Evolutionary conservation across 2,329 filamentous ascomycete species (phyloP).

Genomic region (Scedosporium minutisporum): DNA sequence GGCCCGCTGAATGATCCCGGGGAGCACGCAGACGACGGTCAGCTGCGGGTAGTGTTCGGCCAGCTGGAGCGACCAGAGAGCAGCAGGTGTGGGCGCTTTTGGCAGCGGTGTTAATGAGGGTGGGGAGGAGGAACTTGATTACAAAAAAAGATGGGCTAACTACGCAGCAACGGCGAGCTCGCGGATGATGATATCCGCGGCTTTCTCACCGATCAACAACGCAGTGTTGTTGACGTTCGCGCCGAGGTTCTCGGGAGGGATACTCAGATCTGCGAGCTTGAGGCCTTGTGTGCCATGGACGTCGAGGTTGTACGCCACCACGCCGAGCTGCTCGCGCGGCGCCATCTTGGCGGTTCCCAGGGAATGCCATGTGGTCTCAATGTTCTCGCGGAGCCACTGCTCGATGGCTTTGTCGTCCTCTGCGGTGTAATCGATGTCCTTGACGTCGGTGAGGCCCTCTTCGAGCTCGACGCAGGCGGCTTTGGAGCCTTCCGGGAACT

Average conservation of each 20-base stretch:
- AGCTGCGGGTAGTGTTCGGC: too few species aligned
- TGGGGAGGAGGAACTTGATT: too few species aligned
- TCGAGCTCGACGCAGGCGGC: slow-evolving; percentile 36
- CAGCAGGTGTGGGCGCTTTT: too few species aligned
- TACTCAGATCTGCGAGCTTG: slow-evolving; percentile 30
- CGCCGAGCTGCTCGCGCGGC: slow-evolving; percentile 27
- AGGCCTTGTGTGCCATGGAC: slow-evolving; percentile 32
- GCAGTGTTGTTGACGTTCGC: slow-evolving; percentile 41
- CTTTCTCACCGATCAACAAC: slow-evolving; percentile 37
- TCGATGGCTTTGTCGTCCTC: slow-evolving; percentile 43
- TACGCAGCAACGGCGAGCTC: slow-evolving; percentile 19
- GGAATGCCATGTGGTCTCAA: slow-evolving; percentile 36
- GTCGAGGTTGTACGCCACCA: slow-evolving; percentile 20
- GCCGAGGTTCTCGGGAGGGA: slow-evolving; percentile 28
- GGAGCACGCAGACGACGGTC: too few species aligned
- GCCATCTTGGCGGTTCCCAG: slow-evolving; percentile 37
- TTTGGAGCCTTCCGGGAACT: slow-evolving; percentile 29
- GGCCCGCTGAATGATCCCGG: too few species aligned
- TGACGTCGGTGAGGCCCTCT: slow-evolving; percentile 20
- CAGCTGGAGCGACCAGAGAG: too few species aligned
- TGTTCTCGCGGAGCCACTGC: slow-evolving; percentile 28
- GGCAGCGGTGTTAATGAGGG: too few species aligned
- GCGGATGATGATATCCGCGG: slow-evolving; percentile 28
- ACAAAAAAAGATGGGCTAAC: too few species aligned
- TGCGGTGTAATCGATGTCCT: slow-evolving; percentile 35